Base-by-base conservation (phyloP, 176 grass and related monocot genomes). In the Alopecurus myosuroides region DNA sequence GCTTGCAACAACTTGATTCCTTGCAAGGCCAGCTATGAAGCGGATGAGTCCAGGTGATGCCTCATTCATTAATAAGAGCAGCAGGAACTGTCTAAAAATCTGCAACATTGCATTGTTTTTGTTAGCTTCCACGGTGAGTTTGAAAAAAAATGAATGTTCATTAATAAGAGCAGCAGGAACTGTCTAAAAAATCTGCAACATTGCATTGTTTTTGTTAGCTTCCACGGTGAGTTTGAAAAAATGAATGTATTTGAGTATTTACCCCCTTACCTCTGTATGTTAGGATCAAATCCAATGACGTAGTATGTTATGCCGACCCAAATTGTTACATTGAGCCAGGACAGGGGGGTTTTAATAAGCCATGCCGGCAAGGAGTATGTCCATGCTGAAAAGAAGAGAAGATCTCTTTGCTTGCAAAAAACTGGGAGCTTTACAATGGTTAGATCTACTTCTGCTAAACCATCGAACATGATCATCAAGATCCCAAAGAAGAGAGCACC, bases 331-430 rank as follows among this genome's bases (percentile, higher is more conserved):
- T n/a, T 92, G 15, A 91, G 55, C 17, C 90, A 80, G 5, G 90
- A 78, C 23, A 93, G 22, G 8, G 94, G 94, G 20, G 58, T 91
- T 70, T 88, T 92, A 35, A 95, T 82, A 12, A 95, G 83, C 90
- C 93, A 92, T 58, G 90, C 81, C 0, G 93, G 93, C 67, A 95
- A 77, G 55, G 90, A 17, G 69, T 95, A 95, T 40, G 90, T 77
- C 93, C 93, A 95, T 74, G 88, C 88, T 55, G 93, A 90, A 75
- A 86, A 95, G 72, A 95, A 90, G 31, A 88, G 90, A 85, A 90
- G 88, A 85, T 95, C 88, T 74, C 93, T 86, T 77, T 95, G 93
- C 88, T 95, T 95, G 83, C 84, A 95, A 70, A 95, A 95, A 84
- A 95, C 90, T 25, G 93, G 93, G 15, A 95, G 88, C 71, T 90